Evolutionary conservation across 441 rosid genomes (phyloP).

Genomic region (Syzygium malaccense): DNA sequence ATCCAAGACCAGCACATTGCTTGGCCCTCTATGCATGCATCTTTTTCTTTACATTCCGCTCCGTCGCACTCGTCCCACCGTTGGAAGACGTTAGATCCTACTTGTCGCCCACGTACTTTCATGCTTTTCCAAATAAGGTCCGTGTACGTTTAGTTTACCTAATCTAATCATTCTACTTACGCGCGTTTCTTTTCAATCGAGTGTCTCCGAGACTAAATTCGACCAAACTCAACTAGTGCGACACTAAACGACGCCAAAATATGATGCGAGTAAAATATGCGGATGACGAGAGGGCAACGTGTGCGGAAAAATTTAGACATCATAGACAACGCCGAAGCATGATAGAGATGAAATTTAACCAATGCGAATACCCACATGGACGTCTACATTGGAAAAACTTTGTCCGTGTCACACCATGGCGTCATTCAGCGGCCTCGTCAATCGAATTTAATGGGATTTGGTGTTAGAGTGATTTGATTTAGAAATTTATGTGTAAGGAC

Average conservation of each 20-base stretch:
- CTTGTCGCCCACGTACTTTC: neutral
- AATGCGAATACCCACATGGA: neutral
- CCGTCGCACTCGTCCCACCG: neutral
- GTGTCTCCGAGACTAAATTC: neutral
- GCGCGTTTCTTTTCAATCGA: neutral
- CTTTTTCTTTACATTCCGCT: neutral
- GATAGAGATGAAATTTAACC: too few species aligned
- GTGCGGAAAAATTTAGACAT: neutral
- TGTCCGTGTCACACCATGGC: neutral
- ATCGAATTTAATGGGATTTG: neutral
- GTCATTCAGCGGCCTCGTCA: neutral
- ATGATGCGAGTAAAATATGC: neutral
- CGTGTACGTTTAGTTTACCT: neutral
- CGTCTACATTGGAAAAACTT: neutral
- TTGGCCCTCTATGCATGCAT: neutral
- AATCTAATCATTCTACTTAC: neutral
- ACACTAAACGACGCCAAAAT: neutral
- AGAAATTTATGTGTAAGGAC: neutral
- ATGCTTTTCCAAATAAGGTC: neutral
- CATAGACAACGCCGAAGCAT: neutral
- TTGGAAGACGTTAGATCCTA: neutral
- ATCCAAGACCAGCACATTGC: neutral
- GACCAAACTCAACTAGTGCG: rapidly evolving
- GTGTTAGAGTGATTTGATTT: neutral
- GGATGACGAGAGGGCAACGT: too few species aligned